A percentile compares a stretch with the other conserved stretches of the same genome.
These are phyloP conservation scores for Allomyces javanicus DNA, from an alignment of 192 early-diverging fungal genomes.

Conservation along the genomic window DNA sequence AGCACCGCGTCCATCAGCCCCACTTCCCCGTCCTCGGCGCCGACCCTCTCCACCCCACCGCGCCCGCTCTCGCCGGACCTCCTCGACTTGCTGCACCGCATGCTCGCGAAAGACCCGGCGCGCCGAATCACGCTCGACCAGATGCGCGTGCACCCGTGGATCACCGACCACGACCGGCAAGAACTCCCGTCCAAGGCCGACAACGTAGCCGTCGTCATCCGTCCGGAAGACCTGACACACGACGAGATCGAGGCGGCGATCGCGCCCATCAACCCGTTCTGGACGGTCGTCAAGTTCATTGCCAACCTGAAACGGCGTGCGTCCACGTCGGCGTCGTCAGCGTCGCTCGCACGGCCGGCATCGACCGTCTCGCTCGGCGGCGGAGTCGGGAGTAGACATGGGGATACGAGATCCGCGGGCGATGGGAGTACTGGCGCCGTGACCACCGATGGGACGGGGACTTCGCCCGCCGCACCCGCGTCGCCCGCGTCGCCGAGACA, in stretches of 20 bases:
- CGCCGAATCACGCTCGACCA: constrained; percentile 50
- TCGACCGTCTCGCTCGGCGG: no score
- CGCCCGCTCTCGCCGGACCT: constrained; percentile 26
- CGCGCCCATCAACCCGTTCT: neutral
- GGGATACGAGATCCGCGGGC: no score
- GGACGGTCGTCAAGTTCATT: neutral
- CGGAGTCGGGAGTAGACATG: no score
- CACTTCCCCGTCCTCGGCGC: no score
- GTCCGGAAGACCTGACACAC: constrained; percentile 51
- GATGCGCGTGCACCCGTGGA: constrained; percentile 50
- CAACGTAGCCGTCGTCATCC: constrained; percentile 49
- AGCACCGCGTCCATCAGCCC: no score
- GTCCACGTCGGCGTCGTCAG: neutral
- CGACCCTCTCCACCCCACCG: no score
- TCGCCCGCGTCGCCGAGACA: no score
- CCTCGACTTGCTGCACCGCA: constrained; percentile 29
- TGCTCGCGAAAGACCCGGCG: constrained; percentile 66
- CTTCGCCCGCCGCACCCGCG: no score
- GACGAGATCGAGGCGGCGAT: constrained; percentile 38
- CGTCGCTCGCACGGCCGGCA: no score
- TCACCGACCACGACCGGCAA: constrained; percentile 44
- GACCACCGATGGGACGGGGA: no score
- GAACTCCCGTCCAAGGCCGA: constrained; percentile 45
- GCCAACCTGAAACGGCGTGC: neutral
- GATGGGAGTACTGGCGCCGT: no score